A percentile compares a stretch with the other conserved stretches of the same genome.
These are phyloP conservation scores for Rhodotorula sp. DNA, from an alignment of 1,284 basidiomycete genomes.

Conservation along the genomic window DNA sequence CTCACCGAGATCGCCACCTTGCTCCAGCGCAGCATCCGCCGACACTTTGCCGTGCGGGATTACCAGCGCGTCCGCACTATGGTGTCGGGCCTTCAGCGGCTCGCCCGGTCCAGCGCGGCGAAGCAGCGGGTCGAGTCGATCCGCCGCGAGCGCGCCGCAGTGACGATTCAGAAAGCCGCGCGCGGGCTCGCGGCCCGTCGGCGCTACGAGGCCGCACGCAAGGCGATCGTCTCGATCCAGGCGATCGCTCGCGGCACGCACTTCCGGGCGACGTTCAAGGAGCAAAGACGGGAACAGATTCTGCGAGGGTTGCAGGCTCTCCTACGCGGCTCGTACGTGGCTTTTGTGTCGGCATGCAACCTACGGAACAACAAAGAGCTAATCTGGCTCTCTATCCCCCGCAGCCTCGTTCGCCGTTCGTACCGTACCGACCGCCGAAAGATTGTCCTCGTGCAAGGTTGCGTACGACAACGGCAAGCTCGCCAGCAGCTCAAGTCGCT, in stretches of 20 bases:
- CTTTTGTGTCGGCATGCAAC: background rate
- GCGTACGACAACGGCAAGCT: slow-evolving; percentile 83
- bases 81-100: slow-evolving; percentile 84
- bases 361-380: background rate
- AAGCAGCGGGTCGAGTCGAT: slow-evolving; percentile 68
- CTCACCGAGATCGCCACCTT: slow-evolving; percentile 89
- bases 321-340: slow-evolving; percentile 42
- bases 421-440: slow-evolving; percentile 66
- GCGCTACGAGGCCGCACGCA: slow-evolving; percentile 64
- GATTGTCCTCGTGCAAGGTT: slow-evolving; percentile 86
- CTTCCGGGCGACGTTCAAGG: slow-evolving; percentile 65
- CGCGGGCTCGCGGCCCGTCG: slow-evolving; percentile 74
- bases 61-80: slow-evolving; percentile 72
- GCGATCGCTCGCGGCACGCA: slow-evolving; percentile 82
- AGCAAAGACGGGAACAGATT: slow-evolving; percentile 64
- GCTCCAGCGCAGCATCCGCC: slow-evolving; percentile 94
- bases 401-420: slow-evolving; percentile 63
- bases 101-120: slow-evolving; percentile 86
- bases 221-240: slow-evolving; percentile 73
- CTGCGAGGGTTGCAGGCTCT: slow-evolving; percentile 68
- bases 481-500: slow-evolving; percentile 79
- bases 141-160: slow-evolving; percentile 71
- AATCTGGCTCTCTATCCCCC: background rate
- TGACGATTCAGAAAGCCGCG: slow-evolving; percentile 70
- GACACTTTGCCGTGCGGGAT: slow-evolving; percentile 76